Evolutionary conservation across 805 yeast species (phyloP).

Genomic region (Debaryomyces castellii): DNA sequence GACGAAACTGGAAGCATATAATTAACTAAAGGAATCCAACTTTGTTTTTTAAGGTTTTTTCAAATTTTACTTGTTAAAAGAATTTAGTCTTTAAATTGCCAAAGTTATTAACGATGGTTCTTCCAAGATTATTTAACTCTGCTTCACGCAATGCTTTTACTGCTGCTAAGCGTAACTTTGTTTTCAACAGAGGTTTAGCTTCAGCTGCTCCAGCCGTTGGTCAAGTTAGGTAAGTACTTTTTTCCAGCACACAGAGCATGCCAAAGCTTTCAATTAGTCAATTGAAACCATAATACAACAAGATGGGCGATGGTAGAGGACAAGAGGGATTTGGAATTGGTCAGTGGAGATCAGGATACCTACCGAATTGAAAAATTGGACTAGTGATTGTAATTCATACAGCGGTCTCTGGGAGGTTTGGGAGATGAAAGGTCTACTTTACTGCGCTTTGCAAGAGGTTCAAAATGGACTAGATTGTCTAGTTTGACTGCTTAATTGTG

Average conservation of each 20-base stretch:
- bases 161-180: slow-evolving; percentile 81
- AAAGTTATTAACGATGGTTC: slow-evolving; percentile 47
- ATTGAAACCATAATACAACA: not conserved
- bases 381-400: too few relatives aligned
- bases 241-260: not conserved
- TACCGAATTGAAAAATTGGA: not conserved
- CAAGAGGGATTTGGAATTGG: not conserved
- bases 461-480: not conserved
- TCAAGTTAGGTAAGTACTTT: slow-evolving; percentile 77
- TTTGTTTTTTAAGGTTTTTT: slow-evolving; percentile 2
- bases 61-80: slow-evolving; percentile 2
- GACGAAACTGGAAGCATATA: slow-evolving; percentile 5
- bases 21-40: slow-evolving; percentile 3
- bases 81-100: slow-evolving; percentile 19
- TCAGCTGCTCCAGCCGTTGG: slow-evolving; percentile 75
- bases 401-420: not conserved
- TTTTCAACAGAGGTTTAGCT: slow-evolving; percentile 75
- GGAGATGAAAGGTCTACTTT: not conserved
- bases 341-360: not conserved
- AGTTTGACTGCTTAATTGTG: not conserved
- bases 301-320: not conserved
- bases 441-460: not conserved
- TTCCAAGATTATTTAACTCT: slow-evolving; percentile 51
- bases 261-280: not conserved
- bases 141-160: slow-evolving; percentile 82